Evolutionary conservation across 768 basidiomycete genomes (phyloP).

Genomic region (Inosperma sp.): DNA sequence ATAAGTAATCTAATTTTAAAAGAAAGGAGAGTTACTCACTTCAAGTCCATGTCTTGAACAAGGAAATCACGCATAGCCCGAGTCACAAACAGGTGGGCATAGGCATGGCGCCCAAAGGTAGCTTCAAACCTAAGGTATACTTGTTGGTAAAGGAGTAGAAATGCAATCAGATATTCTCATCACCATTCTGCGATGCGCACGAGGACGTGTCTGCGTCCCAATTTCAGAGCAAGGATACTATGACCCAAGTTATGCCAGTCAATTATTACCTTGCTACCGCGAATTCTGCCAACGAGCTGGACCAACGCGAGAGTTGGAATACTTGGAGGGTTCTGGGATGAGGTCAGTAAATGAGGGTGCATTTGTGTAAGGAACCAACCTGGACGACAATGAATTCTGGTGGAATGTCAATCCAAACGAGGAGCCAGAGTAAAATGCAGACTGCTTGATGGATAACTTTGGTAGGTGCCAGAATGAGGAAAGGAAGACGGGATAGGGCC

Average conservation of each 20-base stretch:
- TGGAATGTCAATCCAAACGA: constrained; percentile 56
- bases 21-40: constrained; percentile 44
- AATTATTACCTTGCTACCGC: constrained; percentile 84
- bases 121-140: constrained; percentile 65
- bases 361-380: constrained; percentile 42
- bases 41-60: constrained; percentile 65
- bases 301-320: constrained; percentile 90
- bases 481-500: constrained; percentile 51
- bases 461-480: constrained; percentile 70
- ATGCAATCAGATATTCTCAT: constrained; percentile 8
- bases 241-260: constrained; percentile 99
- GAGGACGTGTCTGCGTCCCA: constrained; percentile 64
- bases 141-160: not conserved
- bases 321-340: constrained; percentile 83
- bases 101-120: constrained; percentile 73
- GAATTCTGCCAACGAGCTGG: constrained; percentile 61
- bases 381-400: constrained; percentile 89
- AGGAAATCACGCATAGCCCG: constrained; percentile 76
- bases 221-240: constrained; percentile 80
- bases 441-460: constrained; percentile 72
- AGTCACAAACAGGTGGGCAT: constrained; percentile 93
- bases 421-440: constrained; percentile 56
- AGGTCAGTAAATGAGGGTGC: not conserved
- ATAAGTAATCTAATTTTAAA: not conserved
- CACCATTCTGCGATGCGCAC: constrained; percentile 76